Percentiles rank a stretch among this genome's conserved stretches.
These are phyloP conservation scores for Murraya koenigii DNA, from an alignment of 345 rosid genomes.

Conservation along the genomic window DNA sequence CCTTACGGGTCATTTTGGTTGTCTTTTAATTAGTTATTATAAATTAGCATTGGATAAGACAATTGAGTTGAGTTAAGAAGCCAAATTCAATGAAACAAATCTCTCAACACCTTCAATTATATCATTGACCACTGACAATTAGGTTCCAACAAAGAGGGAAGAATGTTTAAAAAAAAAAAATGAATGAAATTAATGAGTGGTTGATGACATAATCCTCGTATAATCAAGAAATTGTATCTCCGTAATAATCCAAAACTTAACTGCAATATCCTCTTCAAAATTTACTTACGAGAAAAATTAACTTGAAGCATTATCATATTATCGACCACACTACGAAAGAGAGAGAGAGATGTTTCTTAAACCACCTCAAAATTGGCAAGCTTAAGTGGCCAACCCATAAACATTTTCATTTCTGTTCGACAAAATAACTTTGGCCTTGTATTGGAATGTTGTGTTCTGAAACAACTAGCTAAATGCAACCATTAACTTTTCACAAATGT, in stretches of 20 bases:
- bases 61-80: constrained; percentile 24
- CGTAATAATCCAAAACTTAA: constrained; percentile 19
- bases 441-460: constrained; percentile 27
- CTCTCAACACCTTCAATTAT: constrained; percentile 26
- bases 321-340: background rate
- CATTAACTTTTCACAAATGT: constrained; percentile 6
- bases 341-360: constrained; percentile 2
- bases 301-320: constrained; percentile 15
- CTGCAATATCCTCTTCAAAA: background rate
- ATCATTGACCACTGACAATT: constrained; percentile 37
- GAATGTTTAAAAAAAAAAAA: background rate
- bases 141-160: constrained; percentile 31
- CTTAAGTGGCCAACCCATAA: constrained; percentile 16
- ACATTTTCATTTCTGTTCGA: background rate
- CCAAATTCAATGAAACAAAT: constrained; percentile 36
- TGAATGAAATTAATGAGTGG: background rate
- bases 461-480: constrained; percentile 3
- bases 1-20: constrained; percentile 10
- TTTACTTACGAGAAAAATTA: background rate
- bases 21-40: background rate
- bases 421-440: constrained; percentile 5
- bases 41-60: constrained; percentile 15
- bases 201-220: constrained; percentile 25
- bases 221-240: background rate
- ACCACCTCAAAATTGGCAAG: constrained; percentile 8